Base-by-base conservation (phyloP, 305 asterid genomes). In the Fraxinus latifolia region DNA sequence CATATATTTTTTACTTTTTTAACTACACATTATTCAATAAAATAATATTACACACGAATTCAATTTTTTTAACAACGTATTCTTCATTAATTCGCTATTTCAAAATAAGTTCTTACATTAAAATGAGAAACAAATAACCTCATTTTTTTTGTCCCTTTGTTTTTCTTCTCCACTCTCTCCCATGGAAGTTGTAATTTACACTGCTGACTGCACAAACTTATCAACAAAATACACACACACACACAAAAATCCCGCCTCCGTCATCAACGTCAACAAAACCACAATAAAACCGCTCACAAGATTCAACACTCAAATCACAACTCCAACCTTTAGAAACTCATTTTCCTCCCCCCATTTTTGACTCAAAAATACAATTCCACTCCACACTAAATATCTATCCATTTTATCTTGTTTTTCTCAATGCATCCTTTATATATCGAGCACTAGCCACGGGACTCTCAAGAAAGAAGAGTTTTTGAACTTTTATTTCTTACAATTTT, bases 221-320 rank as follows among this genome's bases (percentile, higher is more conserved):
- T 77, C 86, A 78, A 37, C 37, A 23, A 3, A 29, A 32, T 15
- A 44, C 32, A 84, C 34, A 78, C 21, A 76, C 87, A 79, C 74
- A 36, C 42, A 36, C 42, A 36, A 8, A 37, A 74, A 62, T 68
- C 71, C 62, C 78, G 17, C 84, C 29, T 15, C 60, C 44, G 65
- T 86, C 88, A 82, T 68, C 74, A 29, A 14, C 39, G 5, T 14
- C 83, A 77, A 78, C 81, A 79, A 83, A 87, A 87, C 89, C 90
- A 87, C 87, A 84, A 84, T 86, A 84, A 86, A 86, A 83, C 87
- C 86, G 81, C 88, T 86, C 92, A 86, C 86, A 82, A 77, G 89
- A 89, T 87, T 83, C 91, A 85, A 47, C 87, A 79, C 36, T 67
- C 81, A 80, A 77, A 74, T 74, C 62, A 82, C 75, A 58, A 74